phyloP scores from a whole-genome alignment of 2,329 filamentous ascomycete genomes.

The Leptographium procerum region DNA sequence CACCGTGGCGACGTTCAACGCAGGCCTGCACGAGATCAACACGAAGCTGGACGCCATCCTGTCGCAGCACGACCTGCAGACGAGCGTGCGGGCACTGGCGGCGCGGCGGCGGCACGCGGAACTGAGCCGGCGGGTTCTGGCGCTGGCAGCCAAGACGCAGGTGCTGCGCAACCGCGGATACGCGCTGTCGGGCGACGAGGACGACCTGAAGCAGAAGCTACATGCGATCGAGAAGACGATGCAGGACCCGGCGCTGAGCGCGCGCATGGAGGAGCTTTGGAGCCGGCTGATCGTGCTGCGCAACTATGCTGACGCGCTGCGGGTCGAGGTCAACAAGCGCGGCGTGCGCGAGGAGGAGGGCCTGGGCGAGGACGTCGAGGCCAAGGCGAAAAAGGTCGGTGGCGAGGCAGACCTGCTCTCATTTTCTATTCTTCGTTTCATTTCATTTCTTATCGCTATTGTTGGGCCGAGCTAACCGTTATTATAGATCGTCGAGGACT shows the following conservation, averaged over 20 bases:
- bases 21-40: conserved; percentile 69
- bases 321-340: conserved; percentile 61
- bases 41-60: conserved; percentile 59
- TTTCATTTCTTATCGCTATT: background rate
- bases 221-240: conserved; percentile 56
- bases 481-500: conserved; percentile 62
- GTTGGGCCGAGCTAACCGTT: conserved; percentile 10
- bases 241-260: conserved; percentile 62
- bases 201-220: conserved; percentile 64
- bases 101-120: conserved; percentile 62
- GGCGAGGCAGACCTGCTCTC: no score
- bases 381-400: conserved; percentile 62
- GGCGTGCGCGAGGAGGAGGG: conserved; percentile 43
- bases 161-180: conserved; percentile 73
- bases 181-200: conserved; percentile 67
- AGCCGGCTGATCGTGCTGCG: conserved; percentile 65
- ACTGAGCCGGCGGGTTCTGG: conserved; percentile 60
- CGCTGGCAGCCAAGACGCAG: conserved; percentile 68
- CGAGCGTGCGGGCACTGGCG: conserved; percentile 61
- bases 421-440: no score
- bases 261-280: conserved; percentile 76
- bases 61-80: conserved; percentile 64
- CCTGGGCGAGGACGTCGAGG: conserved; percentile 58
- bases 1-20: conserved; percentile 58
- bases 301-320: conserved; percentile 60